Percentiles rank a stretch among this genome's conserved stretches.
Evolutionary conservation across 805 yeast species (phyloP).

Genomic region (Wickerhamiella hasegawae): DNA sequence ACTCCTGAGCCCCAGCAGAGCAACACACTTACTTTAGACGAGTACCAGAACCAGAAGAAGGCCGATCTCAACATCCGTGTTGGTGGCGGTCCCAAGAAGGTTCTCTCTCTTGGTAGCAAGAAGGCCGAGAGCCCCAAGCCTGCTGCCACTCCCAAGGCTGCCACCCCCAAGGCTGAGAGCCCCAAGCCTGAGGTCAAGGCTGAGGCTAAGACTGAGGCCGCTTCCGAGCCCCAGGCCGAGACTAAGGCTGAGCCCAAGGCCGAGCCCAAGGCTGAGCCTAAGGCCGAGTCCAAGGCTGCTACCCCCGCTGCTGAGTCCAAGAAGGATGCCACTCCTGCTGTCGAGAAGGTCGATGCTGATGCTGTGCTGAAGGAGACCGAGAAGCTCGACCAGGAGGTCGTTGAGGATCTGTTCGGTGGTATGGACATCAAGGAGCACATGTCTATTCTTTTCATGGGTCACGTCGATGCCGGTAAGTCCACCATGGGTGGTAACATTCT

Average conservation of each 20-base stretch:
- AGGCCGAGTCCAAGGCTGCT: background rate
- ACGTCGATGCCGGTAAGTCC: conserved; percentile 98
- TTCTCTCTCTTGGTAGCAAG: conserved; percentile 9
- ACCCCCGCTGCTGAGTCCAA: conserved; percentile 4
- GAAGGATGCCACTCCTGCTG: background rate
- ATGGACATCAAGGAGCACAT: conserved; percentile 62
- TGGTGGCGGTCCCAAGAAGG: conserved; percentile 11
- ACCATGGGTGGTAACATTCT: conserved; percentile 98
- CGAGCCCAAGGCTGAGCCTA: background rate
- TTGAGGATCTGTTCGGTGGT: conserved; percentile 75
- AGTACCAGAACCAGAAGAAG: conserved; percentile 13
- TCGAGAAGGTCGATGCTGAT: conserved; percentile 9
- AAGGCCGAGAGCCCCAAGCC: conserved; percentile 1
- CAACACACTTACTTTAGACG: conserved; percentile 14
- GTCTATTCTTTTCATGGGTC: conserved; percentile 97
- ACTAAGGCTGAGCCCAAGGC: conserved; percentile 4
- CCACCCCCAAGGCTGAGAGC: conserved; percentile 1
- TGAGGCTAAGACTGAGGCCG: background rate
- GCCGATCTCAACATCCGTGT: conserved; percentile 15
- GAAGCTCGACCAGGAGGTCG: conserved; percentile 49
- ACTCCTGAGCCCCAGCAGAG: conserved; percentile 5
- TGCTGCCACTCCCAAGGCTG: conserved; percentile 2
- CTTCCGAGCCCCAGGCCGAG: background rate
- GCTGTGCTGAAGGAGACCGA: conserved; percentile 17
- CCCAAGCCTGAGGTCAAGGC: conserved; percentile 6